Conservation (phyloP, 805 yeast genomes). For the Sungouiozyma ichnusensis region DNA sequence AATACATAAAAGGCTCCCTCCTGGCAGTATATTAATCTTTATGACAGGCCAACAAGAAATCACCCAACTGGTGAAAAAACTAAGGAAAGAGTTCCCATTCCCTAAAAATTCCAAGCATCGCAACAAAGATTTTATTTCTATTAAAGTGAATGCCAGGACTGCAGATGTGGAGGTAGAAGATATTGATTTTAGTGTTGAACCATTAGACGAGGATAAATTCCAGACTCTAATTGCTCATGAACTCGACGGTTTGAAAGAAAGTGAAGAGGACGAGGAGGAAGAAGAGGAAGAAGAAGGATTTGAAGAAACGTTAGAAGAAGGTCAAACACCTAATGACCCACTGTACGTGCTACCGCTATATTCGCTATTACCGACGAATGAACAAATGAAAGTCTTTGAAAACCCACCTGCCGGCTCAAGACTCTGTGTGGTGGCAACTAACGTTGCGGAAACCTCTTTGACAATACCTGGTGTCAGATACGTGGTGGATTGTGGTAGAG, state of each 20-base stretch:
- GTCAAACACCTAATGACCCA: slow-evolving; percentile 65
- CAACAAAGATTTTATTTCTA: slow-evolving; percentile 28
- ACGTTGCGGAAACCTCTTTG: slow-evolving; percentile 94
- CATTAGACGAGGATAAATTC: slow-evolving; percentile 25
- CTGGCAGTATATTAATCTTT: slow-evolving; percentile 87
- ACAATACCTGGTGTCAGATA: slow-evolving; percentile 93
- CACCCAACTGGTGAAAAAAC: slow-evolving; percentile 55
- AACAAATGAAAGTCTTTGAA: slow-evolving; percentile 88
- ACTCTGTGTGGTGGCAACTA: slow-evolving; percentile 88
- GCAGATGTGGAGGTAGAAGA: slow-evolving; percentile 82
- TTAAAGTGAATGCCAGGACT: slow-evolving; percentile 44
- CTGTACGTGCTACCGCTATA: slow-evolving; percentile 85
- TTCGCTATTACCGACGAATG: slow-evolving; percentile 85
- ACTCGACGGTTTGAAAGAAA: slow-evolving; percentile 30
- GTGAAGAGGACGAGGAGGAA: slow-evolving; percentile 33
- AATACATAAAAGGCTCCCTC: slow-evolving; percentile 78
- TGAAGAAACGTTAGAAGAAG: slow-evolving; percentile 62
- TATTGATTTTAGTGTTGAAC: slow-evolving; percentile 56
- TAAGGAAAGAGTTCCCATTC: slow-evolving; percentile 61
- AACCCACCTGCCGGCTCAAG: slow-evolving; percentile 79
- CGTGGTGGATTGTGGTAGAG: slow-evolving; percentile 90
- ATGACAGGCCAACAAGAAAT: slow-evolving; percentile 95
- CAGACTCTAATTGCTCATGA: slow-evolving; percentile 28
- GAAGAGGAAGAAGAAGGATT: slow-evolving; percentile 45
- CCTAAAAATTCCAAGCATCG: slow-evolving; percentile 17